phyloP scores from a whole-genome alignment of 768 basidiomycete species.

The Macrolepiota albuminosa region DNA sequence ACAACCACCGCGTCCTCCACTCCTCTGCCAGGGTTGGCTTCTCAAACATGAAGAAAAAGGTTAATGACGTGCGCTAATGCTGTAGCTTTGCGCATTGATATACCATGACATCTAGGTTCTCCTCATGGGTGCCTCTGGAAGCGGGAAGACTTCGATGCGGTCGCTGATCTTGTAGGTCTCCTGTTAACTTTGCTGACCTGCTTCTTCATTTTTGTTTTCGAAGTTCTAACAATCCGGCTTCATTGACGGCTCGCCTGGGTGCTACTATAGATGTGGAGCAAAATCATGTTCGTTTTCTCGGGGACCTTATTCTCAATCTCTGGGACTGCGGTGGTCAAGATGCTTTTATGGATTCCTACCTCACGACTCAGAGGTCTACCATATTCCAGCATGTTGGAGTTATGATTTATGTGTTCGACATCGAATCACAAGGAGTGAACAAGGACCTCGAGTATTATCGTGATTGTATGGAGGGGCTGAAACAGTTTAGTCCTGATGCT shows the following conservation, averaged over 20 bases:
- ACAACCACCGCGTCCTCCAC: constrained; percentile 7
- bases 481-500: constrained; percentile 76
- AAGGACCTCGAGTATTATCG: constrained; percentile 92
- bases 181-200: not conserved
- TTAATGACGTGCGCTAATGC: constrained; percentile 20
- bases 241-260: constrained; percentile 84
- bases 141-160: constrained; percentile 96
- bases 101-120: constrained; percentile 62
- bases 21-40: constrained; percentile 12
- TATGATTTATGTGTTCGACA: constrained; percentile 98
- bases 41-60: constrained; percentile 58
- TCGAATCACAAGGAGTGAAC: constrained; percentile 76
- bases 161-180: constrained; percentile 92
- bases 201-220: constrained; percentile 3
- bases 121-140: constrained; percentile 95
- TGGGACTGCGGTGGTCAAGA: constrained; percentile 99
- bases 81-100: constrained; percentile 11
- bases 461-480: constrained; percentile 82
- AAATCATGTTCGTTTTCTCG: constrained; percentile 95
- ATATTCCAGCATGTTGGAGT: constrained; percentile 97
- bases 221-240: constrained; percentile 93
- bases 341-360: constrained; percentile 96
- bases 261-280: constrained; percentile 98
- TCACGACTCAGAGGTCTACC: constrained; percentile 85
- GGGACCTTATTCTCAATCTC: constrained; percentile 90